Base-by-base conservation (phyloP, 2,329 filamentous ascomycete genomes). In the Trichoderma guizhouense region DNA sequence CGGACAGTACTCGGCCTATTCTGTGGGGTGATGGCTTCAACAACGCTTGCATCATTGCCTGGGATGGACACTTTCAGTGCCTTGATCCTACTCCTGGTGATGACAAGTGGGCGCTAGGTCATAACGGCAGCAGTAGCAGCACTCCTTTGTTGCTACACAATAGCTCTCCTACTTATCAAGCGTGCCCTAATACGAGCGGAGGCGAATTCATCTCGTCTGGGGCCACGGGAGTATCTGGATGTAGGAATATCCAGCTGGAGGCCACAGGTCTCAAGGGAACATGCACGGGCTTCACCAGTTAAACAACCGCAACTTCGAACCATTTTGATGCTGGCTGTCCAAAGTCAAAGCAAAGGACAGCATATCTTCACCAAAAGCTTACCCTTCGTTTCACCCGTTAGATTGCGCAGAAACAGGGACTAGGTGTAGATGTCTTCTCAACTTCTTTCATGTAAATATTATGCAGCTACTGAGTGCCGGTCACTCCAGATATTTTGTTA, bases 31-130 rank as follows among this genome's bases (percentile, higher is more conserved):
- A 81, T 47, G 71, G 70, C 39, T 72, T 71, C 71, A 75, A 77
- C 73, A 80, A 79, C 66, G 78, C 80, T n/a, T 82, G 80, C 73
- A 79, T 80, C 71, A 72, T 81, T 71, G 70, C 72, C 55, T 74
- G 75, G 18, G 71, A 75, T 26, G 73, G 75, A 21, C 71, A 74
- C 24, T 73, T 82, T 51, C 76, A 79, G 64, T 82, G 80, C 9
- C 77, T 80, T 47, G 80, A 82, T 60, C 76, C 76, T 21, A 81
- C 75, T 2, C 78, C 77, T 1, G 79, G 79, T 21, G 73, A 74
- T 26, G 76, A 78, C 34, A 73, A 69, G 7, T 81, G 78, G 78
- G 76, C 76, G 5, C 64, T 81, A 7, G 72, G 75, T 53, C 73
- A 74, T 53, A 73, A 70, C 7, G 74, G 73, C 11, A 74, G 73